Conservation (phyloP, 192 early-diverging fungal species). For the Entomortierella parvispora region DNA sequence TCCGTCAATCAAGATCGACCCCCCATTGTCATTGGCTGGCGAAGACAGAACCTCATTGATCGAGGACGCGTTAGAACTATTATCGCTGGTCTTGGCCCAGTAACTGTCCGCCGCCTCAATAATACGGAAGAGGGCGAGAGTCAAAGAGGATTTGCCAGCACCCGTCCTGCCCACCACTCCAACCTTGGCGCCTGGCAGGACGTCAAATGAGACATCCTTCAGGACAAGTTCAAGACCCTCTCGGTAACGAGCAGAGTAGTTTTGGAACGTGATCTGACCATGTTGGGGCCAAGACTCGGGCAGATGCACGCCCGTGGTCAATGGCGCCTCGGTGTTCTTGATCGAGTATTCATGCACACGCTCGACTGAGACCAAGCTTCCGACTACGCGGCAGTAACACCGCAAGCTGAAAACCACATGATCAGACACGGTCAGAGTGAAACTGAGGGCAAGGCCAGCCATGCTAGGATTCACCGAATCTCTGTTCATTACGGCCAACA, state of each 20-base stretch:
- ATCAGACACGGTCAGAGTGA: slow-evolving; percentile 78
- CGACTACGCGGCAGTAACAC: slow-evolving; percentile 73
- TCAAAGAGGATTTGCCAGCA: slow-evolving; percentile 59
- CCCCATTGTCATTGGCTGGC: slow-evolving; percentile 36
- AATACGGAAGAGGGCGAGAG: slow-evolving; percentile 55
- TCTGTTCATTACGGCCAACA: slow-evolving; percentile 74
- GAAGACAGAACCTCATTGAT: background rate
- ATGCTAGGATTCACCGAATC: slow-evolving; percentile 70
- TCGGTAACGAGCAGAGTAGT: slow-evolving; percentile 84
- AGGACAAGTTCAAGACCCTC: slow-evolving; percentile 81
- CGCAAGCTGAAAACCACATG: slow-evolving; percentile 77
- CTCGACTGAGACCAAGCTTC: slow-evolving; percentile 83
- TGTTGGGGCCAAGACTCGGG: slow-evolving; percentile 74
- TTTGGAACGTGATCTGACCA: slow-evolving; percentile 75
- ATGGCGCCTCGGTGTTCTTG: slow-evolving; percentile 80
- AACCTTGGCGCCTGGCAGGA: slow-evolving; percentile 64
- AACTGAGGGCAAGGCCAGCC: slow-evolving; percentile 77
- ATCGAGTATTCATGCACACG: slow-evolving; percentile 81
- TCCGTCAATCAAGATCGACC: slow-evolving; percentile 76
- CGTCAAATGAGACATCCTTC: slow-evolving; percentile 64
- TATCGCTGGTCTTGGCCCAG: slow-evolving; percentile 13
- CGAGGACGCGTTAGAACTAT: background rate
- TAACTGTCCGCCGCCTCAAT: slow-evolving; percentile 51
- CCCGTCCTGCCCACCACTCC: slow-evolving; percentile 74
- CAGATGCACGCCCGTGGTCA: slow-evolving; percentile 59